Evolutionary conservation across 129 eudicot genomes (phyloP), one percentile per base, ranked within the genome.

Genomic region (Arctium lappa): DNA sequence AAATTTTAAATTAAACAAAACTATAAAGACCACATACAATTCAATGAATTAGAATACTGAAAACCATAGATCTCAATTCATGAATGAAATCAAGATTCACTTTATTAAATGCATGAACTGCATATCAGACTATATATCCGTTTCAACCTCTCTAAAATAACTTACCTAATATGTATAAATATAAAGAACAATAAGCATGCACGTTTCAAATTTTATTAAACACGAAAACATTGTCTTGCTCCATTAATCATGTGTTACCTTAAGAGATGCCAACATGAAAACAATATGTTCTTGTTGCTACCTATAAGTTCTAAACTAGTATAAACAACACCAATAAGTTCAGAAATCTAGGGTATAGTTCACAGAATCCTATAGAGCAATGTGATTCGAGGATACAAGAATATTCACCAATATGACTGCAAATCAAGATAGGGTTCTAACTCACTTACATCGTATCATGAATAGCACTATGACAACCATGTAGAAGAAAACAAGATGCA

Each of bases 81-180:
- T 37, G 30, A 78, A 78, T 56, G 39, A 22, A 78, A 78, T 40
- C 13, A 65, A 66, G 31, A 27, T 4, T 37, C 74, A 39, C 40
- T 46, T 30, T 79, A 31, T 34, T 69, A 15, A 65, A 27, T 12
- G 22, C 37, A 65, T 40, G 48, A 78, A 78, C 15, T 22, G 3
- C 1, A 5, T 18, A 66, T 66, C 27, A 11, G 15, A 33, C 74
- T 72, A 78, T 78, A 38, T 38, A 78, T 78, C 38, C 2, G 16
- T 78, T 78, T 63, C 74, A 63, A 39, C 79, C 73, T n/a, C 68
- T 60, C 68, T 27, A 42, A n/a, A 62, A 7, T 63, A 6, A 69
- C 32, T 68, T 36, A 69, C 75, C 66, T 29, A 27, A 13, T 62
- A 65, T 78, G 60, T 66, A 15, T 4, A 3, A 53, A 53, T 15